These are phyloP conservation scores for Phytopythium sindhum DNA, from an alignment of 352 stramenopile genomes.

Conservation along the genomic window DNA sequence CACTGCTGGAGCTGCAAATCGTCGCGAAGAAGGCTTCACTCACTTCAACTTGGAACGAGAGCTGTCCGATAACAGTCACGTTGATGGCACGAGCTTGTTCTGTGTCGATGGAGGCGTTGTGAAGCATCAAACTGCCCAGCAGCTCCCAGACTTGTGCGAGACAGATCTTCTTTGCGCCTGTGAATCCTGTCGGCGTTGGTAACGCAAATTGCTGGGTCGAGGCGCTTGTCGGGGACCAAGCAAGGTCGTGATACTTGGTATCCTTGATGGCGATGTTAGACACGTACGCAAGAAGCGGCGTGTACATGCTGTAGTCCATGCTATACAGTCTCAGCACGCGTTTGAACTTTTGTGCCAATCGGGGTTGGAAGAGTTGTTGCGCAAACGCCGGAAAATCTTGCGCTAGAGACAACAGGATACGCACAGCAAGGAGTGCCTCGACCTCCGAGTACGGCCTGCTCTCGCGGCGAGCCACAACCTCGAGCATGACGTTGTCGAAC, in stretches of 20 bases:
- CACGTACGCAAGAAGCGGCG: constrained; percentile 59
- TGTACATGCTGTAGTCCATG: constrained; percentile 45
- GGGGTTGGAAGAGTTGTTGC: constrained; percentile 32
- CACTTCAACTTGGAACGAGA: constrained; percentile 44
- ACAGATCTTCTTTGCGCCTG: constrained; percentile 15
- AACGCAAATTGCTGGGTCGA: constrained; percentile 28
- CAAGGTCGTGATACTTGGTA: constrained; percentile 51
- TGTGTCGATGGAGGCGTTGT: constrained; percentile 30
- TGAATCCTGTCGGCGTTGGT: constrained; percentile 19
- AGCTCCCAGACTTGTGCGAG: constrained; percentile 67
- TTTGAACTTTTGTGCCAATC: constrained; percentile 38
- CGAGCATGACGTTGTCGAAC: constrained; percentile 3
- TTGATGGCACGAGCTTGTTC: constrained; percentile 29
- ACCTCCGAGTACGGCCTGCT: constrained; percentile 20
- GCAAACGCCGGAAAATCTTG: constrained; percentile 48
- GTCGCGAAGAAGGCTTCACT: constrained; percentile 48
- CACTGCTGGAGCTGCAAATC: constrained; percentile 50
- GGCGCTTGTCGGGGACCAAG: constrained; percentile 5
- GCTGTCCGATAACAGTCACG: constrained; percentile 41
- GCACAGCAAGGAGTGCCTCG: constrained; percentile 43
- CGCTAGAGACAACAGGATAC: constrained; percentile 57
- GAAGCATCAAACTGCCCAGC: constrained; percentile 45
- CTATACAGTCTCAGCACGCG: constrained; percentile 39
- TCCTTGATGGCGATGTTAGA: constrained; percentile 54
- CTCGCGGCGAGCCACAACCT: constrained; percentile 3